Conservation (phyloP, 441 rosid genomes). For the Geranium incanum region DNA sequence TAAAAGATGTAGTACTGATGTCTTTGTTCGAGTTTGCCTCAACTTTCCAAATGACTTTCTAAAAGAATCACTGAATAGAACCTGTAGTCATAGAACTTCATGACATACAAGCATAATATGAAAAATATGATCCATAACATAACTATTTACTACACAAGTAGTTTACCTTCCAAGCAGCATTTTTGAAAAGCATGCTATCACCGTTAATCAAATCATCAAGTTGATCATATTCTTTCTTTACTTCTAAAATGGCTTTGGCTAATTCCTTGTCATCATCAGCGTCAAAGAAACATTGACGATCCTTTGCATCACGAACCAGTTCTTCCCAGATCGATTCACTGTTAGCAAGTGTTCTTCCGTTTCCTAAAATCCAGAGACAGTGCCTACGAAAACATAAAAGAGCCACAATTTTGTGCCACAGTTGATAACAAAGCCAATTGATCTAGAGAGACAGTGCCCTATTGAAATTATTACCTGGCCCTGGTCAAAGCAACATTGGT, state of each 20-base stretch:
- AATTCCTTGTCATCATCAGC: slow-evolving; percentile 36
- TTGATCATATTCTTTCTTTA: slow-evolving; percentile 32
- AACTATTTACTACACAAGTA: neutral
- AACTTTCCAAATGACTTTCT: slow-evolving; percentile 35
- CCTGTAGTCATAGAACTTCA: slow-evolving; percentile 19
- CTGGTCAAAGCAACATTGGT: slow-evolving; percentile 42
- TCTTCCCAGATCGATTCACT: slow-evolving; percentile 34
- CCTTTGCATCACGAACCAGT: slow-evolving; percentile 32
- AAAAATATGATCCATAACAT: neutral
- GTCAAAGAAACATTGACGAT: slow-evolving; percentile 40
- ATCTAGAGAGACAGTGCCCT: neutral
- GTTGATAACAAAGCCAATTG: neutral
- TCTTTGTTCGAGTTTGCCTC: slow-evolving; percentile 21
- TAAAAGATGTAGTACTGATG: slow-evolving; percentile 23
- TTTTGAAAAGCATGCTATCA: slow-evolving; percentile 29
- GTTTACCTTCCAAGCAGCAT: slow-evolving; percentile 43
- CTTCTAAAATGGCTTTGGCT: slow-evolving; percentile 26
- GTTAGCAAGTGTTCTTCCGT: slow-evolving; percentile 26
- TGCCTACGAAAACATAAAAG: slow-evolving; percentile 24
- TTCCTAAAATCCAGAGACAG: slow-evolving; percentile 44
- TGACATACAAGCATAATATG: neutral
- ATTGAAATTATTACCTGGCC: slow-evolving; percentile 27
- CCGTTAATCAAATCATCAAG: slow-evolving; percentile 33
- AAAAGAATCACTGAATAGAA: slow-evolving; percentile 36
- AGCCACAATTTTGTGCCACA: neutral